phyloP scores from a whole-genome alignment of 371 early-diverging fungal species.

The Apophysomyces elegans region DNA sequence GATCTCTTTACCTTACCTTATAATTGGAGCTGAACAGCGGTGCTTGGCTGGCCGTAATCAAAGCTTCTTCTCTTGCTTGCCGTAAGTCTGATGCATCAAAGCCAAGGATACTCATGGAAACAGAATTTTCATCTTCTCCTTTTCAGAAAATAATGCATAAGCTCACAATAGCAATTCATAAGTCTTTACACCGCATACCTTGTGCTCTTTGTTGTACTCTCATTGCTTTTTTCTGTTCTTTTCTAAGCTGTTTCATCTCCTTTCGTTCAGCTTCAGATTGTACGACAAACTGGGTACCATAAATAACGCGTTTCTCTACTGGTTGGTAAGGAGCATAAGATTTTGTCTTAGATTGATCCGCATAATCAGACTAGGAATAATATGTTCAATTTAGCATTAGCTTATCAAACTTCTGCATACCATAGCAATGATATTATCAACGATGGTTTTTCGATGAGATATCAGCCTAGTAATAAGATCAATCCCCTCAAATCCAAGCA shows the following conservation, averaged over 20 bases:
- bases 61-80: slow-evolving; percentile 61
- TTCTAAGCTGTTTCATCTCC: slow-evolving; percentile 65
- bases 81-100: slow-evolving; percentile 55
- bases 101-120: slow-evolving; percentile 59
- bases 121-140: slow-evolving; percentile 52
- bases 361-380: slow-evolving; percentile 27
- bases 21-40: slow-evolving; percentile 45
- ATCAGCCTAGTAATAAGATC: slow-evolving; percentile 66
- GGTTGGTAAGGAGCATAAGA: slow-evolving; percentile 21
- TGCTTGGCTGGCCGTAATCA: slow-evolving; percentile 41
- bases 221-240: slow-evolving; percentile 69
- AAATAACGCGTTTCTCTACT: slow-evolving; percentile 38
- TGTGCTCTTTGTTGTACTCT: slow-evolving; percentile 28
- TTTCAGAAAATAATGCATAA: not conserved
- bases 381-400: not conserved
- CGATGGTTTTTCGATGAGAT: slow-evolving; percentile 50
- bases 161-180: not conserved
- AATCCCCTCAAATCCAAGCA: slow-evolving; percentile 78
- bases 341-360: slow-evolving; percentile 22
- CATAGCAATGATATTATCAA: slow-evolving; percentile 56
- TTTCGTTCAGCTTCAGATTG: slow-evolving; percentile 73
- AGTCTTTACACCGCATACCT: slow-evolving; percentile 13
- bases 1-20: slow-evolving; percentile 19
- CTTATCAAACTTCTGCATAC: slow-evolving; percentile 18
- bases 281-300: slow-evolving; percentile 72